These are phyloP conservation scores for Daldinia concentrica DNA, from an alignment of 495 filamentous ascomycete genomes.

Conservation along the genomic window DNA sequence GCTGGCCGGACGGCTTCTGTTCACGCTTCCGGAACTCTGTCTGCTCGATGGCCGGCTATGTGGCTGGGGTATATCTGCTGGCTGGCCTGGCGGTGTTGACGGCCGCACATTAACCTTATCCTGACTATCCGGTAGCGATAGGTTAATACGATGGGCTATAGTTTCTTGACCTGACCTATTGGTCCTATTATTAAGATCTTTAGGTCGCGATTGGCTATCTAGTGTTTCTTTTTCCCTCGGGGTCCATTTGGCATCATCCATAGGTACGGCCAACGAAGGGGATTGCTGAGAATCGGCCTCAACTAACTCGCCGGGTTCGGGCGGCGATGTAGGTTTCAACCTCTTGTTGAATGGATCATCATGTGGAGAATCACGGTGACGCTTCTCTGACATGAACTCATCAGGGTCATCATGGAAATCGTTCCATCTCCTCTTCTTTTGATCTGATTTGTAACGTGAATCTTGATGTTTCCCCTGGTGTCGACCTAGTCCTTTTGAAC, in stretches of 20 bases:
- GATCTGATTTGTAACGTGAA: constrained; percentile 23
- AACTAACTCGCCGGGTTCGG: constrained; percentile 46
- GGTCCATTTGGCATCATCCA: background rate
- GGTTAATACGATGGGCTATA: background rate
- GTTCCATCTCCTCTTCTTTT: constrained; percentile 36
- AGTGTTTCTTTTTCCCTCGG: background rate
- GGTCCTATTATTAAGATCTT: background rate
- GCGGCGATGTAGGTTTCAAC: constrained; percentile 34
- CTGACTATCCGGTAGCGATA: background rate
- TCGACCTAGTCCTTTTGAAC: constrained; percentile 19
- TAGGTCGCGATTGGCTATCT: background rate
- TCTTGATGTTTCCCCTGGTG: constrained; percentile 33
- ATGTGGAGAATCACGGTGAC: constrained; percentile 14
- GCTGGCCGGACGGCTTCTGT: constrained; percentile 31
- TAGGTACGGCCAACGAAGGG: background rate
- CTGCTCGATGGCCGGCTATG: constrained; percentile 27
- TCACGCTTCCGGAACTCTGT: constrained; percentile 21
- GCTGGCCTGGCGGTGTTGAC: background rate
- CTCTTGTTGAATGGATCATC: constrained; percentile 30
- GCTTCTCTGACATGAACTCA: constrained; percentile 11
- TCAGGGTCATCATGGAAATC: constrained; percentile 18
- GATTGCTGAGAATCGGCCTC: constrained; percentile 31
- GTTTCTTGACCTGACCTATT: constrained; percentile 1
- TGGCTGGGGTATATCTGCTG: background rate
- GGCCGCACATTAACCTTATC: background rate